Evolutionary conservation across 1,139 yeast genomes (phyloP), one percentile per base, ranked within the genome.

Genomic region (Hyphopichia buzzinii): DNA sequence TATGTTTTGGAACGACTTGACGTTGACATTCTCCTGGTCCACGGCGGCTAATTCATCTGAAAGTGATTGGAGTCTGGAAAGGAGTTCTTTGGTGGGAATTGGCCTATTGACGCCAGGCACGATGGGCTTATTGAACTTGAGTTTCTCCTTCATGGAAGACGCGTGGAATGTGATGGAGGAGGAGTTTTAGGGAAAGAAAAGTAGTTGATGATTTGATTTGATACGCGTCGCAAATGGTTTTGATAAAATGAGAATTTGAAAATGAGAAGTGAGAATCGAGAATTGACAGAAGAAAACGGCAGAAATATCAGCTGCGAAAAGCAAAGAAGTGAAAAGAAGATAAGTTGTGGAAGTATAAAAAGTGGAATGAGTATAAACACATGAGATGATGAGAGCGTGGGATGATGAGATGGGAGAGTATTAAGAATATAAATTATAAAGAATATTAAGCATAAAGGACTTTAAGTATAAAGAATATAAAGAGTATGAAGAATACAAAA

Each of bases 11-110:
- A 81, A 54, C 0, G 76, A 62, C 8, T 51, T 46, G 2, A 74
- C 44, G 37, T 82, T 76, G 14, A 75, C 71, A 22, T 64, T 62
- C 23, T 81, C 87, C 48, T 83, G 92, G 36, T 81, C 82, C 8
- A 82, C 50, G 3, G 72, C 59, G 1, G 84, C 66, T 15, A 86
- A 67, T 49, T 84, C 87, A 34, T 79, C 79, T 35, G 79, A 78
- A 21, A 86, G 65, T 2, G 59, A 45, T 64, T 72, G 64, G 13
- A 64, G 52, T 29, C 75, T 52, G 6, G 46, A 43, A 23, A 68
- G 47, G n/a, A 83, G 67, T 34, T 81, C 88, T 44, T 79, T 79
- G 11, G 82, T 68, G 0, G 84, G 56, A 7, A 84, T 78, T 1
- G 79, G 74, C 23, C 70, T 67, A 15, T 68, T 64, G 1, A 79